A percentile compares a stretch with the other conserved stretches of the same genome.
Evolutionary conservation across 352 stramenopile genomes (phyloP).

Genomic region (Albugo candida): DNA sequence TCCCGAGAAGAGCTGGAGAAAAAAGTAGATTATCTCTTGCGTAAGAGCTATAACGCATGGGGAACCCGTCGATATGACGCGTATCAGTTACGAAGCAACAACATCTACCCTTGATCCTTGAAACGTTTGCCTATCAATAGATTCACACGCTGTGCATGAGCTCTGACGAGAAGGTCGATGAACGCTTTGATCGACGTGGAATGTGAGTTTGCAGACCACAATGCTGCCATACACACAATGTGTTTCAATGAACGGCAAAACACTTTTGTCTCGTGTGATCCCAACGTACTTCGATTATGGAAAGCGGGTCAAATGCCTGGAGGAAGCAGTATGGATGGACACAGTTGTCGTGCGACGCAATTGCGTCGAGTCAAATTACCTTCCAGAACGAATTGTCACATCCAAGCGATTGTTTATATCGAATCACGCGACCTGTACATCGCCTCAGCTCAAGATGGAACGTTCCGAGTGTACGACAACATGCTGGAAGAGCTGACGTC

Average conservation of each 20-base stretch:
- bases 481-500: slow-evolving; percentile 33
- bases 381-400: slow-evolving; percentile 27
- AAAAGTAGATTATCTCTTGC: slow-evolving; percentile 22
- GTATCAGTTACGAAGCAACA: slow-evolving; percentile 47
- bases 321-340: slow-evolving; percentile 4
- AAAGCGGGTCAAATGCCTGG: slow-evolving; percentile 1
- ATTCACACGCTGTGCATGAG: neutral
- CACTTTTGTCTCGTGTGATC: slow-evolving; percentile 40
- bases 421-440: slow-evolving; percentile 38
- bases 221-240: slow-evolving; percentile 28
- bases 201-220: slow-evolving; percentile 31
- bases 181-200: slow-evolving; percentile 49
- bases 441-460: slow-evolving; percentile 34
- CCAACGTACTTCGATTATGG: slow-evolving; percentile 29
- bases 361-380: slow-evolving; percentile 29
- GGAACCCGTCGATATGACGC: slow-evolving; percentile 49
- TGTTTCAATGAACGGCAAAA: slow-evolving; percentile 52
- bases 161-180: slow-evolving; percentile 21
- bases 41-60: slow-evolving; percentile 45
- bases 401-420: slow-evolving; percentile 41
- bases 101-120: slow-evolving; percentile 21
- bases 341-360: too few species aligned
- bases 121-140: neutral
- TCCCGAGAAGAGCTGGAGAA: too few species aligned
- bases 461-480: slow-evolving; percentile 37